Percentiles rank a stretch among this genome's conserved stretches.
Evolutionary conservation across 2,329 filamentous ascomycete species (phyloP).

Genomic region (Pseudodiploospora longispora): DNA sequence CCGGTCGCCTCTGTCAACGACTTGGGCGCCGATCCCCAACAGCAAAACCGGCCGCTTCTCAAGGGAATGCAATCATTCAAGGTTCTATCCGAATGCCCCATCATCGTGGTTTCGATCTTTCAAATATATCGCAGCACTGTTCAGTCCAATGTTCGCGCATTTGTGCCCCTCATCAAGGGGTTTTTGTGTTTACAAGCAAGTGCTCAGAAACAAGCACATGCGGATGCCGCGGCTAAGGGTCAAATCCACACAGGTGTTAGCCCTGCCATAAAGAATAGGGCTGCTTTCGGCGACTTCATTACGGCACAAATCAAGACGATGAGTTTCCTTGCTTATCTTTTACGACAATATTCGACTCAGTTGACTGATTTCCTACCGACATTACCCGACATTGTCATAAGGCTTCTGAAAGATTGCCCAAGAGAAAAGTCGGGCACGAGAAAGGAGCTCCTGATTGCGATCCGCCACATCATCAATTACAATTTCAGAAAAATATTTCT

Average conservation of each 20-base stretch:
- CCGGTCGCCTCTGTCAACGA: slow-evolving; percentile 78
- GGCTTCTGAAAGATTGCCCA: slow-evolving; percentile 86
- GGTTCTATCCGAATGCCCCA: slow-evolving; percentile 92
- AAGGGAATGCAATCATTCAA: slow-evolving; percentile 99
- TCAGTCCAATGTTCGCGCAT: slow-evolving; percentile 75
- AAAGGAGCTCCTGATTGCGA: slow-evolving; percentile 92
- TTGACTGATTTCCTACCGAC: slow-evolving; percentile 80
- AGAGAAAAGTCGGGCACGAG: slow-evolving; percentile 87
- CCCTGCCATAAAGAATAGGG: slow-evolving; percentile 84
- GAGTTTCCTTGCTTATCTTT: slow-evolving; percentile 92
- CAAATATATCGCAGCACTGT: slow-evolving; percentile 82
- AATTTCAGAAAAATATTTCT: slow-evolving; percentile 95
- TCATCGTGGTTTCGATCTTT: slow-evolving; percentile 97
- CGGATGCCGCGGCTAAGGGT: slow-evolving; percentile 69
- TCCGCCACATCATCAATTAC: slow-evolving; percentile 98
- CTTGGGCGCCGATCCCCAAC: slow-evolving; percentile 70
- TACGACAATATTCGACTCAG: slow-evolving; percentile 80
- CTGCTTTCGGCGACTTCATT: slow-evolving; percentile 94
- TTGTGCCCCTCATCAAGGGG: slow-evolving; percentile 88
- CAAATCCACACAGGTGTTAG: slow-evolving; percentile 89
- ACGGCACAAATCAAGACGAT: slow-evolving; percentile 98
- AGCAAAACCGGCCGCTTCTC: slow-evolving; percentile 70
- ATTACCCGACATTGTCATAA: slow-evolving; percentile 82
- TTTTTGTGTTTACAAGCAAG: slow-evolving; percentile 84
- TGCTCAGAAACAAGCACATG: slow-evolving; percentile 86